Evolutionary conservation across 2,329 filamentous ascomycete genomes (phyloP), one percentile per base, ranked within the genome.

Genomic region (Phialemoniopsis sp.): DNA sequence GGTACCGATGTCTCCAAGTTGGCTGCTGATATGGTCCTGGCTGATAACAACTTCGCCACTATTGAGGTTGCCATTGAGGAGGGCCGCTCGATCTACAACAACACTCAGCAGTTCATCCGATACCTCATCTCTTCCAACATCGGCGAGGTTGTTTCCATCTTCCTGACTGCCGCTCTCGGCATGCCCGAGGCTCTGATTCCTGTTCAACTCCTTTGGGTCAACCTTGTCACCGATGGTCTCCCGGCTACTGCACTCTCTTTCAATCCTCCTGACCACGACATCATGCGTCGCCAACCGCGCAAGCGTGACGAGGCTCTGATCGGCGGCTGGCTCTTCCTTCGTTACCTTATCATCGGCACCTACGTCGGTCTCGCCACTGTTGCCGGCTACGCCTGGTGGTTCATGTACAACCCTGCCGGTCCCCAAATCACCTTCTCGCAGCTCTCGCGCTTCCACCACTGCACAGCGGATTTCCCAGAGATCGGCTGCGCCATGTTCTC

Each of bases 101-200:
- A 98, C 75, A 98, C 93, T 6, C 93, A 98, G 62, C 93, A 98
- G 63, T 98, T 98, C 67, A 98, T 98, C 67, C 88, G 94, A 36
- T 98, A 98, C 63, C 78, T 98, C 45, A 98, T 98, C 62, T 97
- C 91, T 8, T 97, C 91, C 48, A 98, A 98, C 71, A 98, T 98
- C 50, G 94, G 93, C 55, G 93, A 98, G 64, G 93, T 98, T 29
- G 93, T 98, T 29, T 97, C 93, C 9, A 98, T 98, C 65, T 98
- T 98, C 77, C 68, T 98, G 53, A 98, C 93, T 12, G 93, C 93
- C 18, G 93, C 93, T 13, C 73, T 94, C 44, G 94, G 94, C 49
- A 95, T 98, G 89, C 93, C 93, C 15, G 94, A 98, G 67, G 93
- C 93, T 50, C 73, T 98, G 42, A 91, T 98, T 41, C 93, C 93